Percentiles rank a stretch among this genome's conserved stretches.
Evolutionary conservation across 1,139 yeast genomes (phyloP).

Genomic region (Kodamaea alishanica): DNA sequence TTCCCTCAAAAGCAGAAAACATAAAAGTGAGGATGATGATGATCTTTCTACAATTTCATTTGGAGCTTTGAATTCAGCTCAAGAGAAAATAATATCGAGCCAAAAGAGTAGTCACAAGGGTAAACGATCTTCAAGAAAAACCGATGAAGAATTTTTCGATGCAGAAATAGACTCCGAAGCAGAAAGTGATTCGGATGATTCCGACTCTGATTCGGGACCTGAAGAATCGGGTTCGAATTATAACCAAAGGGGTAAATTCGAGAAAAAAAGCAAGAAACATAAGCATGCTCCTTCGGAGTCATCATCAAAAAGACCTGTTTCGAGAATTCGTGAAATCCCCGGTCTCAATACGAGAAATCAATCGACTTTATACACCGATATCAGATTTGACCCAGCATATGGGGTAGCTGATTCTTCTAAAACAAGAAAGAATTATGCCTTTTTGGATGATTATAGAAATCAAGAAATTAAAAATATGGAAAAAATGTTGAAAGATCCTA

Average conservation of each 20-base stretch:
- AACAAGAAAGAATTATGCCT: constrained; percentile 73
- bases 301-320: constrained; percentile 69
- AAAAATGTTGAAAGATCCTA: constrained; percentile 52
- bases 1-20: no score
- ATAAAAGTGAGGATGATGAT: constrained; percentile 28
- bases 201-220: constrained; percentile 21
- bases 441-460: constrained; percentile 80
- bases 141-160: constrained; percentile 5
- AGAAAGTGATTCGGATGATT: constrained; percentile 11
- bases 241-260: constrained; percentile 7
- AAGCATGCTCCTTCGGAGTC: constrained; percentile 82
- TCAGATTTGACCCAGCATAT: constrained; percentile 84
- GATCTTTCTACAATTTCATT: constrained; percentile 27
- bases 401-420: constrained; percentile 73
- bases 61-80: constrained; percentile 25
- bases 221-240: constrained; percentile 12
- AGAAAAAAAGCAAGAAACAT: constrained; percentile 27
- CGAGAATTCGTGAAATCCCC: constrained; percentile 68
- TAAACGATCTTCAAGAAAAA: constrained; percentile 5
- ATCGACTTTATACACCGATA: constrained; percentile 59
- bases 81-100: constrained; percentile 41
- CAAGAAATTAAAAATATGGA: constrained; percentile 64
- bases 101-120: constrained; percentile 12
- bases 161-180: constrained; percentile 4
- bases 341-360: constrained; percentile 40